Base-by-base conservation (phyloP, 2,329 filamentous ascomycete genomes). In the Seiridium cupressi region DNA sequence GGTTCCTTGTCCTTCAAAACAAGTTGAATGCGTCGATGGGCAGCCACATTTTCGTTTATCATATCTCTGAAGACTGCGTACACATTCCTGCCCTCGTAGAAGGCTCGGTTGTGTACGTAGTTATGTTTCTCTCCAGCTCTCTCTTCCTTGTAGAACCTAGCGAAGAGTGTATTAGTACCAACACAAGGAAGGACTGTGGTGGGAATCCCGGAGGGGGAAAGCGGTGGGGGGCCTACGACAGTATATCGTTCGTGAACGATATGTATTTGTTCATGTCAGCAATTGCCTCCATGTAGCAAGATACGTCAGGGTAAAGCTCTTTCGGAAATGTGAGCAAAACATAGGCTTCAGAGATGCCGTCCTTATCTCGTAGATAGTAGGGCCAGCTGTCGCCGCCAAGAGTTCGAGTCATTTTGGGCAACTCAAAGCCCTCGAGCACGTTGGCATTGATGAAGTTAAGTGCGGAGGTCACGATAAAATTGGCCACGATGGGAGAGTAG, bases 141-240 rank as follows among this genome's bases (percentile, higher is more conserved):
- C 42, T 72, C 69, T 51, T 72, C 70, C 7, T 72, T 72, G 18
- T 72, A 71, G 49, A 72, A 72, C 2, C 68, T 72, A 36, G 13
- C 13, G 38, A 13, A 8, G 7, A 0, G 8, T 10, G 18, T 0
- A 9, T n/a, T 5, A 40, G 44, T 2, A n/a, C 8, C 11, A 26
- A 26, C 18, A 26, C 18, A 26, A 26, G 18, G 18, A 26, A 26
- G 18, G 18, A 26, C 18, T 26, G 18, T 26, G 18, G 18, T 26
- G 18, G 18, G 18, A 26, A 26, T 26, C 18, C 1, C 18, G 18
- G 18, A 26, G 18, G 18, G 18, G 18, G 18, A 26, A 26, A 26
- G 18, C 18, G 18, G 40, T n/a, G n/a, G 7, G 13, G 3, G 34
- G 66, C 69, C 62, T 44, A 70, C 70, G 69, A 72, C 44, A 72